These are phyloP conservation scores for Aureobasidium namibiae DNA, from an alignment of 2,329 filamentous ascomycete genomes.

Conservation along the genomic window DNA sequence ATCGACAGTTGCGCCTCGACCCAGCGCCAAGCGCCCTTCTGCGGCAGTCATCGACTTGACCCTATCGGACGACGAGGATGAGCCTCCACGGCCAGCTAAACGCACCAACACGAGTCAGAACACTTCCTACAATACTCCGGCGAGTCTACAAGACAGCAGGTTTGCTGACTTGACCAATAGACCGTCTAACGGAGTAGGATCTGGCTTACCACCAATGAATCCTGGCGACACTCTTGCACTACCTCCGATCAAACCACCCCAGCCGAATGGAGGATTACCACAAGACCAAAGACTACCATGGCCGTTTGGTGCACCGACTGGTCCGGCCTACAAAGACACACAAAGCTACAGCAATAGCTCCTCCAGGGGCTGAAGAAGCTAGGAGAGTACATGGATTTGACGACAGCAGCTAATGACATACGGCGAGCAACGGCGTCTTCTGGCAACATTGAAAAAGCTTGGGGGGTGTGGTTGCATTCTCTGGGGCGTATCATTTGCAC, in stretches of 20 bases:
- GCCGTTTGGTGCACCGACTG: constrained; percentile 4
- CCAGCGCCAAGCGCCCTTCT: constrained; percentile 34
- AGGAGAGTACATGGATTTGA: not conserved
- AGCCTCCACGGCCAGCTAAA: constrained; percentile 28
- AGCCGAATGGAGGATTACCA: constrained; percentile 13
- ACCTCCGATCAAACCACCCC: constrained; percentile 18
- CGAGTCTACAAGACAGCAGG: constrained; percentile 15
- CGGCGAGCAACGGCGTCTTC: constrained; percentile 2
- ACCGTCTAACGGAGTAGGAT: constrained; percentile 16
- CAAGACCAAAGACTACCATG: constrained; percentile 10
- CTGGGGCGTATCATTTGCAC: not conserved
- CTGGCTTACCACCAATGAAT: constrained; percentile 11
- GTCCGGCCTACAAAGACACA: not conserved
- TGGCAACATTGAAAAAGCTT: not conserved
- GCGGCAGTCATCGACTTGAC: constrained; percentile 44
- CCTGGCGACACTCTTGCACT: constrained; percentile 16
- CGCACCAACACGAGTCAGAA: constrained; percentile 21
- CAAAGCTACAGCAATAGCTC: constrained; percentile 12
- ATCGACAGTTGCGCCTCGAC: constrained; percentile 23
- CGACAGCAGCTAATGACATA: constrained; percentile 1
- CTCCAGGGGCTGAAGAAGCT: not conserved
- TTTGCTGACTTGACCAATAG: constrained; percentile 15
- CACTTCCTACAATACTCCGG: constrained; percentile 16
- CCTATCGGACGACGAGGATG: constrained; percentile 40
- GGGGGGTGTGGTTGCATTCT: not conserved